phyloP scores from a whole-genome alignment of 1,284 basidiomycete genomes.

The Apiotrichum brassicae region DNA sequence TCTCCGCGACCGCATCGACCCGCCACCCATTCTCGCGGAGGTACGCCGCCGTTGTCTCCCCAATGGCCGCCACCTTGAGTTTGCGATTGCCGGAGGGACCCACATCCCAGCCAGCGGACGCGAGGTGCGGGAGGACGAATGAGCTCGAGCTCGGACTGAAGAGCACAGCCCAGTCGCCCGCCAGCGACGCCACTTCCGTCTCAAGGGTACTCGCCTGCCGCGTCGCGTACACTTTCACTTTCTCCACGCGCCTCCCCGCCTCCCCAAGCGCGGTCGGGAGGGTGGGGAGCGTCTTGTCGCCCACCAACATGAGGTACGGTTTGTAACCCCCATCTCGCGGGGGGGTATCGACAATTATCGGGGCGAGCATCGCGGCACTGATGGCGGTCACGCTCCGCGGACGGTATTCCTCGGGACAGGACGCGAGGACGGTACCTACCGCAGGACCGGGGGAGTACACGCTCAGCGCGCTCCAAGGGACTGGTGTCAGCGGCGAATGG shows the following conservation, averaged over 20 bases:
- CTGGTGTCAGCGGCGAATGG: neutral
- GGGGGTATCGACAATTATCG: constrained; percentile 17
- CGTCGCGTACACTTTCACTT: constrained; percentile 26
- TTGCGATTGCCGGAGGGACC: neutral
- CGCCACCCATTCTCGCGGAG: constrained; percentile 16
- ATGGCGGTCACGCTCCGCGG: constrained; percentile 3
- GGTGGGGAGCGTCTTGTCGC: constrained; percentile 36
- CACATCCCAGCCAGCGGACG: neutral
- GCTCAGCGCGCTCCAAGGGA: constrained; percentile 2
- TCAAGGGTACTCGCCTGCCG: constrained; percentile 13
- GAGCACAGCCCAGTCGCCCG: constrained; percentile 31
- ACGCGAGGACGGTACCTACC: constrained; percentile 1
- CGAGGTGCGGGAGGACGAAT: constrained; percentile 24
- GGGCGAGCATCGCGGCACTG: constrained; percentile 14
- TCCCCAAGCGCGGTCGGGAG: constrained; percentile 20
- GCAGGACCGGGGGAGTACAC: constrained; percentile 14
- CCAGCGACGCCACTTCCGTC: constrained; percentile 53
- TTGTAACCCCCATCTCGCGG: constrained; percentile 10
- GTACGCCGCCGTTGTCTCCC: constrained; percentile 35
- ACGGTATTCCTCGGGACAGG: neutral
- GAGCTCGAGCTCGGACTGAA: constrained; percentile 41
- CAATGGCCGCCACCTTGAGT: constrained; percentile 32
- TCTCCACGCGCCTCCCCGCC: constrained; percentile 15
- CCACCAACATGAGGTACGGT: constrained; percentile 33
- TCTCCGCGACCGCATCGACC: constrained; percentile 34